phyloP scores from a whole-genome alignment of 306 rosid genomes.

The Lupinus albus region DNA sequence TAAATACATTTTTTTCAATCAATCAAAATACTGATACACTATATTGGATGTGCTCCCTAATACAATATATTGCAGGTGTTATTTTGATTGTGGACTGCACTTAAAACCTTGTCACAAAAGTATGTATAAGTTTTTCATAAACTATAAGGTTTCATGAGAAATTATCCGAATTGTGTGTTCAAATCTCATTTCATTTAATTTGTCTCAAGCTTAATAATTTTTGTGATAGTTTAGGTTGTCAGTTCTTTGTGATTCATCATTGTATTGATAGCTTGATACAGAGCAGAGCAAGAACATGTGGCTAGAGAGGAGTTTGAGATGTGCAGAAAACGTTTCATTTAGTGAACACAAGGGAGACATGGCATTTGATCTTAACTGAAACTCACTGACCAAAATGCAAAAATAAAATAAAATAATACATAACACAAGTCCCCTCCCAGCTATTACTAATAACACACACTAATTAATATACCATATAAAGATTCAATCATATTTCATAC shows the following conservation, averaged over 20 bases:
- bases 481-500: conserved; percentile 22
- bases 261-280: conserved; percentile 13
- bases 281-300: conserved; percentile 2
- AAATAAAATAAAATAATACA: background rate
- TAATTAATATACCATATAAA: conserved; percentile 21
- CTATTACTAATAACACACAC: conserved; percentile 35
- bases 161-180: background rate
- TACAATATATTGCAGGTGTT: no score
- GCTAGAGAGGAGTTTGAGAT: conserved; percentile 6
- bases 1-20: no score
- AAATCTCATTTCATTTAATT: no score
- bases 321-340: background rate
- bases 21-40: no score
- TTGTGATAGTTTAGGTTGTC: background rate
- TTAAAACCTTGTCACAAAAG: no score
- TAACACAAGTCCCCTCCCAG: background rate
- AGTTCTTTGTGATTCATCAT: background rate
- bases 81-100: no score
- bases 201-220: background rate
- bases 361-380: conserved; percentile 19
- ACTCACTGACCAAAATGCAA: conserved; percentile 26
- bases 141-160: background rate
- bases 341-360: background rate
- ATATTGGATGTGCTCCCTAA: no score
- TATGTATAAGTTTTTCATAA: no score